Percentiles rank a stretch among this genome's conserved stretches.
Evolutionary conservation across 169 alveolate genomes (phyloP).

Genomic region (Plasmodium coatneyi): DNA sequence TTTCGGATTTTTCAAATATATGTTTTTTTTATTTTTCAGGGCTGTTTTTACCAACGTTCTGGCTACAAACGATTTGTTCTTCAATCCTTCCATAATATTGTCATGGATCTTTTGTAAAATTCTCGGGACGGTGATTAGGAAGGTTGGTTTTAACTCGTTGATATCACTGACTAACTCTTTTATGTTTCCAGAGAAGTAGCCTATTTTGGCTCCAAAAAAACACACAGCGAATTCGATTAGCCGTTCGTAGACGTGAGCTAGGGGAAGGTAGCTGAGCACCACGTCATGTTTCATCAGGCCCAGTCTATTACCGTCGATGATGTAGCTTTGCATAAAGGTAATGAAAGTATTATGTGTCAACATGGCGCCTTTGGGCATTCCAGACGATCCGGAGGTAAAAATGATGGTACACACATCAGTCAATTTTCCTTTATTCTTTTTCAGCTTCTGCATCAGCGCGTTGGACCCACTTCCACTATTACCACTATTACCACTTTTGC

Average conservation of each 20-base stretch:
- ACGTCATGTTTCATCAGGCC: slow-evolving; percentile 79
- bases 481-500: background rate
- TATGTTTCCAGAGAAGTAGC: slow-evolving; percentile 93
- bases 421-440: slow-evolving; percentile 8
- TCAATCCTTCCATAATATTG: slow-evolving; percentile 79
- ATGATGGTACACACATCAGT: slow-evolving; percentile 59
- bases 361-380: slow-evolving; percentile 96
- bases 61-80: slow-evolving; percentile 75
- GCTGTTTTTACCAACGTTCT: slow-evolving; percentile 79
- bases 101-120: slow-evolving; percentile 83
- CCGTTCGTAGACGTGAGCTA: slow-evolving; percentile 94
- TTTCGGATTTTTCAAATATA: slow-evolving; percentile 75
- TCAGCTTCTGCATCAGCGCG: slow-evolving; percentile 1
- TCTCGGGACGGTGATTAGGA: slow-evolving; percentile 85
- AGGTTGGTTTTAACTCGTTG: slow-evolving; percentile 82
- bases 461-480: background rate
- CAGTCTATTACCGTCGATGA: slow-evolving; percentile 81
- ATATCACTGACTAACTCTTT: slow-evolving; percentile 90
- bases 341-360: slow-evolving; percentile 88
- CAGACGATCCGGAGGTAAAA: slow-evolving; percentile 93
- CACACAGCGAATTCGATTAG: slow-evolving; percentile 82
- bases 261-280: slow-evolving; percentile 91
- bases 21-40: slow-evolving; percentile 62
- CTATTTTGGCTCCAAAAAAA: slow-evolving; percentile 86
- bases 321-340: slow-evolving; percentile 78